A percentile compares a stretch with the other conserved stretches of the same genome.
Evolutionary conservation across 768 basidiomycete species (phyloP).

Genomic region (Dendrothele bispora): DNA sequence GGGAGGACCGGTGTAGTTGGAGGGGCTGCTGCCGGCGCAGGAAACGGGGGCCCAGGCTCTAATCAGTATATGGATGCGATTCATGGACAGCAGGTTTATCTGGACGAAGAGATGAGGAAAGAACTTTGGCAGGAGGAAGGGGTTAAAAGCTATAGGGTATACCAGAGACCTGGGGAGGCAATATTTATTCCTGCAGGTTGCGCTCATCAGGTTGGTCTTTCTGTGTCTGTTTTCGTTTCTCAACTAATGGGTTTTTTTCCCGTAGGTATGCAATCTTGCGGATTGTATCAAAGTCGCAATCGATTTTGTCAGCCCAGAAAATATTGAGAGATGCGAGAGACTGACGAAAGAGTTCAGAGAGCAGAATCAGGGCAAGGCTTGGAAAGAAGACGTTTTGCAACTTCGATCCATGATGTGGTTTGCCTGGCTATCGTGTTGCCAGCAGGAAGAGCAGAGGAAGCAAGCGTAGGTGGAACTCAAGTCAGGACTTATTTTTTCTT

Average conservation of each 20-base stretch:
- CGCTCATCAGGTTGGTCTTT: constrained; percentile 72
- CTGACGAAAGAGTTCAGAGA: constrained; percentile 88
- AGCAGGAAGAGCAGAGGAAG: constrained; percentile 27
- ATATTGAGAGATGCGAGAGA: constrained; percentile 80
- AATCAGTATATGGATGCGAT: constrained; percentile 75
- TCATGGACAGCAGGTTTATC: constrained; percentile 85
- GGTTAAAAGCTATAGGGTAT: constrained; percentile 80
- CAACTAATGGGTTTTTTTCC: not conserved
- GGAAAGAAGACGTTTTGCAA: constrained; percentile 95
- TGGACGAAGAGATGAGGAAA: constrained; percentile 67
- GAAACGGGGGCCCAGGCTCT: constrained; percentile 52
- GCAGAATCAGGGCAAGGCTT: constrained; percentile 83
- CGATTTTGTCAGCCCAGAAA: constrained; percentile 95
- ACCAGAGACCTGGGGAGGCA: constrained; percentile 90
- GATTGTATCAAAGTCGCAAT: constrained; percentile 95
- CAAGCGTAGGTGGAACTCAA: not conserved
- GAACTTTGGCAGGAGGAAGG: constrained; percentile 66
- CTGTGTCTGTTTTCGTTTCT: constrained; percentile 1
- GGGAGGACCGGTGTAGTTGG: no score
- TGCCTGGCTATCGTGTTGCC: constrained; percentile 75
- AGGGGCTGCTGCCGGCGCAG: no score
- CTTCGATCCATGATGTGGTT: constrained; percentile 94
- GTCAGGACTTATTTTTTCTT: no score
- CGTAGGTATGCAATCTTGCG: constrained; percentile 85
- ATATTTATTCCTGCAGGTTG: constrained; percentile 96